Evolutionary conservation across 768 basidiomycete species (phyloP), one percentile per base, ranked within the genome.

Genomic region (Boletus huronensis): DNA sequence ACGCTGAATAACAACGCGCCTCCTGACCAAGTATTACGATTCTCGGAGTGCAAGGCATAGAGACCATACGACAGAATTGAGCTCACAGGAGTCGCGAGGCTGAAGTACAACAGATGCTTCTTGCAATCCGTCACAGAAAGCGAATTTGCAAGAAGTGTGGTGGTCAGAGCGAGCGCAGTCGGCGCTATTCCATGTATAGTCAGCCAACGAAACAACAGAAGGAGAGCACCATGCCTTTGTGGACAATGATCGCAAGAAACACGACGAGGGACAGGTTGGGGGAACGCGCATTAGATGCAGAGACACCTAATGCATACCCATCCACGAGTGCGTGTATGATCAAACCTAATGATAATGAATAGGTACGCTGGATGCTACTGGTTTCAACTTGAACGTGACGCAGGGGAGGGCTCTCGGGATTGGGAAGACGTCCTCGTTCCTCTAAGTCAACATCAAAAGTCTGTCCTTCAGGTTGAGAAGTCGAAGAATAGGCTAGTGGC

Each of bases 281-380:
- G 17, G 75, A 71, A 53, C 58, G 74, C 0, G 70, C 53, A 19
- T 67, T 64, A 10, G 86, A 72, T 13, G 81, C 78, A 3, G 89
- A 87, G 19, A 93, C 88, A 23, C 96, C 97, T 36, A 98, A 75
- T 3, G 92, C 93, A 53, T 97, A 84, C 4, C 97, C 95, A 70
- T 99, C 97, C 0, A 93, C 90, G 45, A 94, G 77, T 1, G 85
- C 90, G 65, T 99, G 96, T 25, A 93, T 81, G 25, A 92, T 79
- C 42, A 98, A 75, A 1, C 95, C 97, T 9, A 98, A 71, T 0
- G 93, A 91, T 35, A 95, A 78, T 35, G 93, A 79, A 48, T 86
- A 82, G 9, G 85, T 85, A 16, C 74, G 74, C 34, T 65, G 63
- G 31, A 70, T 68, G 60, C 66, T 70, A 26, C 68, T 63, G 7